These are phyloP conservation scores for Hypoxylon sp. DNA, from an alignment of 2,329 filamentous ascomycete species.

Conservation along the genomic window DNA sequence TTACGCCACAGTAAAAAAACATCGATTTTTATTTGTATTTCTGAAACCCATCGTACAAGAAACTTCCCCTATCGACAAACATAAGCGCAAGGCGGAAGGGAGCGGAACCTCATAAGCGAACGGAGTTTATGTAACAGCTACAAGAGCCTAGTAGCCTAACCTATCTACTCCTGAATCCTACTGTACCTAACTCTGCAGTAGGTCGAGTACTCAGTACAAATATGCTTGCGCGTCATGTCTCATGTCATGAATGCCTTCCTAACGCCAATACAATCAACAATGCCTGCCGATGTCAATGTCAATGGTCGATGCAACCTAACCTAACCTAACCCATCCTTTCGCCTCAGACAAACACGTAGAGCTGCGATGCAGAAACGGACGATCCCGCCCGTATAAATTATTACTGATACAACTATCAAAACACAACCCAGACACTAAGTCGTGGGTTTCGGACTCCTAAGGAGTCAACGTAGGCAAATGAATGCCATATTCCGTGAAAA, in stretches of 20 bases:
- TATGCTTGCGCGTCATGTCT: slow-evolving; percentile 2
- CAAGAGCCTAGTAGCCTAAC: not conserved
- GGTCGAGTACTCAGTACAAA: not conserved
- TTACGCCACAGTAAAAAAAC: too few species aligned
- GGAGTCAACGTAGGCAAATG: slow-evolving; percentile 1
- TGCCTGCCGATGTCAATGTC: not conserved
- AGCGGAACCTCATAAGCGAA: not conserved
- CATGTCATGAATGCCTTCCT: not conserved
- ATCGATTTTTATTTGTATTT: too few species aligned
- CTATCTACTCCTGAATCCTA: slow-evolving; percentile 1
- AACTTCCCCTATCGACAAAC: not conserved
- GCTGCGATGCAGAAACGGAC: not conserved
- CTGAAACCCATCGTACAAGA: too few species aligned
- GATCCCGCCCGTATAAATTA: not conserved
- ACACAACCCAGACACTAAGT: not conserved
- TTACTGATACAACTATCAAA: slow-evolving; percentile 18
- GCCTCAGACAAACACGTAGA: not conserved
- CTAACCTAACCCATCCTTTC: not conserved
- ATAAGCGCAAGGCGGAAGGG: not conserved
- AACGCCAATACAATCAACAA: not conserved
- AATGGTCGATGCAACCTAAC: not conserved
- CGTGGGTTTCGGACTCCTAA: not conserved
- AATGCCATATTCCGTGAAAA: slow-evolving; percentile 12
- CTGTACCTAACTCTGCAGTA: not conserved
- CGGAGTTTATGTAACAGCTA: not conserved